These are phyloP conservation scores for Penicillium cataractarum DNA, from an alignment of 495 filamentous ascomycete genomes.

Conservation along the genomic window DNA sequence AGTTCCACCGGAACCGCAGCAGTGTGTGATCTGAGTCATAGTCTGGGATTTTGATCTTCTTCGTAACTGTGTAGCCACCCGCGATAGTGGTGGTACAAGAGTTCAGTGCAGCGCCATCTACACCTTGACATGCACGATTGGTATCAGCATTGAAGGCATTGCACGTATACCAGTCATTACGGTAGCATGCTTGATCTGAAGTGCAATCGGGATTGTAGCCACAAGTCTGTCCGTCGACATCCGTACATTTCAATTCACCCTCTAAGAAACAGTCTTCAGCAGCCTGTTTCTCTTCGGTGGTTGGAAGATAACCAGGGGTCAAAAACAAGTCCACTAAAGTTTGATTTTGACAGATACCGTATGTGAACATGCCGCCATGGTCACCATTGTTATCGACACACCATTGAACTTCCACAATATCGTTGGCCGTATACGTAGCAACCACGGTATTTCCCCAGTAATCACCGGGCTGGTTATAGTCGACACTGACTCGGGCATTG, in stretches of 20 bases:
- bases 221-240: constrained; percentile 56
- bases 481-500: constrained; percentile 56
- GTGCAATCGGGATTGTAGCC: constrained; percentile 56
- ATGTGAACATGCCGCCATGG: constrained; percentile 63
- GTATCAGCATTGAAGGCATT: constrained; percentile 44
- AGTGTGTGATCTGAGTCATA: constrained; percentile 52
- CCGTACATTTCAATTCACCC: constrained; percentile 53
- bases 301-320: constrained; percentile 53
- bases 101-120: constrained; percentile 48
- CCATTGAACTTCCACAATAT: constrained; percentile 56
- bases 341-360: constrained; percentile 59
- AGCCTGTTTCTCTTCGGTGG: constrained; percentile 55
- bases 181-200: constrained; percentile 48
- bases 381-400: constrained; percentile 63
- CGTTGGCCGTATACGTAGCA: constrained; percentile 49
- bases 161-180: constrained; percentile 64
- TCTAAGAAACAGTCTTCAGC: constrained; percentile 58
- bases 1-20: constrained; percentile 59
- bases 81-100: constrained; percentile 56
- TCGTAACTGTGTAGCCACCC: constrained; percentile 58
- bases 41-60: constrained; percentile 55
- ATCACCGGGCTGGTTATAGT: constrained; percentile 55
- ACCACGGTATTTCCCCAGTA: constrained; percentile 52
- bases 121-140: constrained; percentile 48
- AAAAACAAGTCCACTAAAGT: constrained; percentile 55